phyloP scores from a whole-genome alignment of 805 yeast species.

The Torulaspora franciscae region DNA sequence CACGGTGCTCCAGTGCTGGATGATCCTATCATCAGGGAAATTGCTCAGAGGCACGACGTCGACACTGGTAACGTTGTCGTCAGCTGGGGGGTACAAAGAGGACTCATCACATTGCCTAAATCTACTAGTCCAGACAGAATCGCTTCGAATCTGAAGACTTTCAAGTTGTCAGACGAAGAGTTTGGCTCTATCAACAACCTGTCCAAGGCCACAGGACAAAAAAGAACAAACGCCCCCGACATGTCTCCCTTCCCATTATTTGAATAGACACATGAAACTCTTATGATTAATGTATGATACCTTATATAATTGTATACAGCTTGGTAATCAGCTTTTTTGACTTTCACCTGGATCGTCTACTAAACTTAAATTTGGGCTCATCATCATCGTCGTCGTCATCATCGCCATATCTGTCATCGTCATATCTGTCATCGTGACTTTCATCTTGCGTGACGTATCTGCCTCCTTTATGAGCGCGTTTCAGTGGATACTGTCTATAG shows the following conservation, averaged over 20 bases:
- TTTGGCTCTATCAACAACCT: constrained; percentile 30
- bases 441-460: not conserved
- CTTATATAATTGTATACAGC: not conserved
- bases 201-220: constrained; percentile 30
- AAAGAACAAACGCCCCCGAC: constrained; percentile 30
- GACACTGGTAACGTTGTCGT: constrained; percentile 49
- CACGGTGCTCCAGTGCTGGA: constrained; percentile 48
- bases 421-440: constrained; percentile 16
- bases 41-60: constrained; percentile 41
- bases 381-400: constrained; percentile 35
- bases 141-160: constrained; percentile 33
- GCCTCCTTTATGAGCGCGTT: not conserved
- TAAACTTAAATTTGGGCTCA: constrained; percentile 37
- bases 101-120: constrained; percentile 50
- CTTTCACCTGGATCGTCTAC: constrained; percentile 17
- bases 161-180: constrained; percentile 37
- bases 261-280: constrained; percentile 3
- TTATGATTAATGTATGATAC: not conserved
- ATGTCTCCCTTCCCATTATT: constrained; percentile 26
- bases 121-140: constrained; percentile 44
- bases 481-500: not conserved
- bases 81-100: constrained; percentile 58
- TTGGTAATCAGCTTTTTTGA: not conserved
- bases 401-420: constrained; percentile 24
- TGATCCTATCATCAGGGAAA: constrained; percentile 39